Evolutionary conservation across 495 filamentous ascomycete species (phyloP).

Genomic region (Podospora conica): DNA sequence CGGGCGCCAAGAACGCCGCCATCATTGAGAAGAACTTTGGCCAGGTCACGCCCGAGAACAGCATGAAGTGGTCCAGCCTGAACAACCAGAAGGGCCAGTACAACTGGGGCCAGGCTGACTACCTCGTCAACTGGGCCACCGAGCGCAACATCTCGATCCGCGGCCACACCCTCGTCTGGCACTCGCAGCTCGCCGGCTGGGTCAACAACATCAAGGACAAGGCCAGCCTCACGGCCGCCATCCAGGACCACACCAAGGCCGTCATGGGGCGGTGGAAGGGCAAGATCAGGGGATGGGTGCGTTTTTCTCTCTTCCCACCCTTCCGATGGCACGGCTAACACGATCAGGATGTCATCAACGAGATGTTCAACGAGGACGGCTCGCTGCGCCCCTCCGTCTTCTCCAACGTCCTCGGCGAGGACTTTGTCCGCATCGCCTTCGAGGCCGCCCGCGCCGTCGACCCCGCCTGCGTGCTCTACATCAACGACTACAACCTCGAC

Average conservation of each 20-base stretch:
- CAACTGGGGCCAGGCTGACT: constrained; percentile 48
- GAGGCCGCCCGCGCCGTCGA: constrained; percentile 53
- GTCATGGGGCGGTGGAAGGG: constrained; percentile 55
- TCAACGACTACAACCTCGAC: constrained; percentile 65
- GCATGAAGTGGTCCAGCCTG: constrained; percentile 57
- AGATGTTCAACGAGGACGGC: constrained; percentile 61
- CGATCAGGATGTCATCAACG: constrained; percentile 54
- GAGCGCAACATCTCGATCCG: constrained; percentile 52
- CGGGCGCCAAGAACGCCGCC: constrained; percentile 43
- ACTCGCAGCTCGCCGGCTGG: constrained; percentile 59
- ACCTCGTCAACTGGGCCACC: constrained; percentile 55
- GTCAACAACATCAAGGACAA: constrained; percentile 49
- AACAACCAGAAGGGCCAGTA: constrained; percentile 43
- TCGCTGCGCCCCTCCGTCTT: constrained; percentile 51
- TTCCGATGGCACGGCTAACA: not conserved
- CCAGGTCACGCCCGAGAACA: constrained; percentile 61
- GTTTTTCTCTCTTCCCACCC: constrained; percentile 3
- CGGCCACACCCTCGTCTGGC: constrained; percentile 59
- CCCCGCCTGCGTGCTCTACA: constrained; percentile 55
- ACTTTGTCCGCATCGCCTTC: constrained; percentile 56
- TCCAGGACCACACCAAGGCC: constrained; percentile 55
- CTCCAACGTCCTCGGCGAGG: constrained; percentile 52
- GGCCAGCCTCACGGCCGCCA: constrained; percentile 44
- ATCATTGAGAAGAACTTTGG: constrained; percentile 57
- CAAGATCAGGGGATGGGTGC: constrained; percentile 54